Base-by-base conservation (phyloP, 2,329 filamentous ascomycete species). In the Echinosphaeria canescens region DNA sequence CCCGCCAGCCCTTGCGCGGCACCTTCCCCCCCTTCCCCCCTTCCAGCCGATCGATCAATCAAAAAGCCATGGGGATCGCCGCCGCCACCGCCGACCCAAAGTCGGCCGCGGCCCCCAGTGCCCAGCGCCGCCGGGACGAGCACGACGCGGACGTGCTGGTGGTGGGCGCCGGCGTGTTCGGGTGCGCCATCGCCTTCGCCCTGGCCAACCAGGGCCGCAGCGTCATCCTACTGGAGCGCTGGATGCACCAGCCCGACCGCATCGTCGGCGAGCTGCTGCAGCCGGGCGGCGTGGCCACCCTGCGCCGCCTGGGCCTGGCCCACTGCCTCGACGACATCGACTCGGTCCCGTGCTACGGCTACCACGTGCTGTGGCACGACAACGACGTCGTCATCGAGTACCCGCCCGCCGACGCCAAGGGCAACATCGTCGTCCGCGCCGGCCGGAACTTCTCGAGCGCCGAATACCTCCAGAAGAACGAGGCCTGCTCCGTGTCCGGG, bases 251-350 rank as follows among this genome's bases (percentile, higher is more conserved):
- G 54, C 88, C 88, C 13, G 76, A 95, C 53, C 72, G 88, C 35
- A 98, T 98, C 37, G 82, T 98, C 25, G 88, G 88, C 39, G 88
- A 98, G 54, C 54, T 98, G 35, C 56, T 98, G 39, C 88, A 98
- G 50, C 88, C 88, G 0, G 88, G 88, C 27, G 88, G 88, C 26
- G 72, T 92, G 18, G 58, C 67, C 27, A 78, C 88, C 6, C 58
- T 98, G 40, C 63, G 72, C 42, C 69, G 78, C 43, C 56, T 98
- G 26, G 88, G 88, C 3, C 52, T 98, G 34, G 60, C 57, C 29
- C 67, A 84, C 39, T 91, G 81, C 44, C 53, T 95, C 31, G 81
- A 95, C 31, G 78, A 54, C 30, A 95, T 98, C 39, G 88, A 98
- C 44, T 71, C 82, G 4, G 61, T 91, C 25, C 61, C 68, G 13